Percentiles rank a stretch among this genome's conserved stretches.
phyloP scores from a whole-genome alignment of 441 rosid genomes.

The Hypseocharis bilobata region DNA sequence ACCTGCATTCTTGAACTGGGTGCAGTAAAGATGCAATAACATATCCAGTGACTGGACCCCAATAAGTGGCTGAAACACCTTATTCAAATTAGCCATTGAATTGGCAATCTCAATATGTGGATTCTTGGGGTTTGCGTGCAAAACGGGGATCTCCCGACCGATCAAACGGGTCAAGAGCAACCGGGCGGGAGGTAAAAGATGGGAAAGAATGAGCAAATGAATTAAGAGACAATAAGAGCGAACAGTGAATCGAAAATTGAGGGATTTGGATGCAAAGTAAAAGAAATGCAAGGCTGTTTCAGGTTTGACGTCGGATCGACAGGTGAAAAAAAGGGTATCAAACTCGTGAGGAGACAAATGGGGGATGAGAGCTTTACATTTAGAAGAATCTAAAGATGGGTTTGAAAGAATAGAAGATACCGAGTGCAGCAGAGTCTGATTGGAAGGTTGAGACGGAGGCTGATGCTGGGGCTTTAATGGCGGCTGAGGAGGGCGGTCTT shows the following conservation, averaged over 20 bases:
- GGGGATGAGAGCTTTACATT: slow-evolving; percentile 36
- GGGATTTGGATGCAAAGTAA: slow-evolving; percentile 42
- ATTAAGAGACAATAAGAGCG: slow-evolving; percentile 59
- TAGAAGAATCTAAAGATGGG: slow-evolving; percentile 38
- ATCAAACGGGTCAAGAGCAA: slow-evolving; percentile 52
- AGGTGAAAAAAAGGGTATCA: slow-evolving; percentile 36
- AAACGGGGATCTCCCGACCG: slow-evolving; percentile 39
- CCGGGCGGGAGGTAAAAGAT: slow-evolving; percentile 45
- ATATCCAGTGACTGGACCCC: slow-evolving; percentile 40
- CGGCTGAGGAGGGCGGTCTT: slow-evolving; percentile 17
- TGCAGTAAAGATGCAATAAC: slow-evolving; percentile 48
- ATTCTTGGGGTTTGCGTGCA: slow-evolving; percentile 14
- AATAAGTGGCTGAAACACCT: slow-evolving; percentile 22
- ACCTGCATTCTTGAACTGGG: slow-evolving; percentile 48
- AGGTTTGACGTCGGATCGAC: slow-evolving; percentile 37
- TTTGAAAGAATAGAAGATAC: slow-evolving; percentile 47
- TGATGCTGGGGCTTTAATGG: slow-evolving; percentile 14
- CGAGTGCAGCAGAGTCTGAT: slow-evolving; percentile 30
- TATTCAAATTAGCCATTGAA: slow-evolving; percentile 38
- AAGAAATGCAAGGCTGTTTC: slow-evolving; percentile 54
- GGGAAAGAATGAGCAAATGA: slow-evolving; percentile 37
- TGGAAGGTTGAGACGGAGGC: slow-evolving; percentile 22
- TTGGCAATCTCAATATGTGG: slow-evolving; percentile 38
- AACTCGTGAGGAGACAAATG: slow-evolving; percentile 48
- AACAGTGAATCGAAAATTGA: slow-evolving; percentile 46